Evolutionary conservation across 1,284 basidiomycete genomes (phyloP), one percentile per base, ranked within the genome.

Genomic region (Veloporphyrellus conicus): DNA sequence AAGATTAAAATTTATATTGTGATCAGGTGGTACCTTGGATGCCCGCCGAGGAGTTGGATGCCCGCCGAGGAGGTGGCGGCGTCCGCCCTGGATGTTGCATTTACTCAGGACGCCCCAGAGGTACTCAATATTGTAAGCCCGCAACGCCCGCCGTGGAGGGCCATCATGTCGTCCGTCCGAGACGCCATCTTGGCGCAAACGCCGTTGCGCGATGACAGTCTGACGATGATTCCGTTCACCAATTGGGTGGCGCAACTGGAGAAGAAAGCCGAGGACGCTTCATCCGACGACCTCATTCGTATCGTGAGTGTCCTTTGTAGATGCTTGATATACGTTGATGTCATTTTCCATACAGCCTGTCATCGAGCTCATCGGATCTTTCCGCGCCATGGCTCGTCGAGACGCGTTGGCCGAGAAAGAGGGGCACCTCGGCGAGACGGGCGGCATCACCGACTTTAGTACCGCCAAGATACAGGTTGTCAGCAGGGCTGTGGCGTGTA

Each of bases 61-160:
- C n/a, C n/a, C n/a, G 37, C 53, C 2, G 49, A 60, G 12, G 49
- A 52, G 0, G 61, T 59, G 2, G 61, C 59, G 18, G 37, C 42
- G 9, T 43, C 49, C 5, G 43, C 54, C 6, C 15, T 61, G 6
- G 58, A 62, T 16, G 28, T 61, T 1, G 47, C 48, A 3, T 61
- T 63, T 15, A 32, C 62, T 4, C 19, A 41, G 1, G 29, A 45
- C 0, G 29, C 29, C 1, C 56, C 58, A 0, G 34, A 47, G n/a
- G 49, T 33, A 18, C 46, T 60, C 34, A 63, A 63, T n/a, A 18
- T 62, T 3, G 53, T 56, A 7, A 62, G 64, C 41, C 56, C 60
- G 1, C 49, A 36, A 15, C 47, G 49, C 14, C 41, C 50, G 6
- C 18, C 22, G 2, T 62, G 62, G 61, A 4, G 10, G 5, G 23